Evolutionary conservation across 352 stramenopile genomes (phyloP), one percentile per base, ranked within the genome.

Genomic region (Elongisporangium senticosum): DNA sequence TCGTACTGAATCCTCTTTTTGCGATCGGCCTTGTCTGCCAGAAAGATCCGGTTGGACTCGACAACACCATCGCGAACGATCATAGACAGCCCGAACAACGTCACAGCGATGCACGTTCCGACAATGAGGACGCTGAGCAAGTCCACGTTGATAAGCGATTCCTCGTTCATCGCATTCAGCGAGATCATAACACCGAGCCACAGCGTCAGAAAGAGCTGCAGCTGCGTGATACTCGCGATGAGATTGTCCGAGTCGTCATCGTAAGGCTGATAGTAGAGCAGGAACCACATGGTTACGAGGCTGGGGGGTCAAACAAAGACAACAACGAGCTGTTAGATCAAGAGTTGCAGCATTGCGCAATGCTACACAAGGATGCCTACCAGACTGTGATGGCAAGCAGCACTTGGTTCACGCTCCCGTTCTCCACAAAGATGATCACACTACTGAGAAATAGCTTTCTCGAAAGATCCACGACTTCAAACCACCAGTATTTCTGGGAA

Each of bases 131-230:
- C 58, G 55, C 81, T 84, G 13, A 92, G 62, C 8, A 89, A 53
- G 11, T 78, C 24, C 52, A 84, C 60, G 64, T 92, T 80, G 64
- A 92, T 86, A 13, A 85, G 62, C 17, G 79, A 75, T 43, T 88
- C 76, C 17, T 74, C 61, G 54, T 84, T 87, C 37, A 87, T 51
- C 24, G 75, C 74, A 51, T 89, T 83, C 15, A 92, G 64, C n/a
- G 72, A 69, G 51, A 86, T 87, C 72, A 92, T 84, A 51, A 88
- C 66, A 21, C 82, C 79, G 40, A 92, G 78, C 82, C 82, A 92
- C n/a, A 92, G 61, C 59, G 79, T 92, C 40, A 92, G 71, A 67
- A 86, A 90, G 47, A 90, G 74, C 64, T 92, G 82, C 21, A 92
- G 61, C 62, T 92, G 82, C 52, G 79, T 83, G 56, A 90, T 74